Evolutionary conservation across 2,329 filamentous ascomycete genomes (phyloP).

Genomic region (Gyromitra esculenta): DNA sequence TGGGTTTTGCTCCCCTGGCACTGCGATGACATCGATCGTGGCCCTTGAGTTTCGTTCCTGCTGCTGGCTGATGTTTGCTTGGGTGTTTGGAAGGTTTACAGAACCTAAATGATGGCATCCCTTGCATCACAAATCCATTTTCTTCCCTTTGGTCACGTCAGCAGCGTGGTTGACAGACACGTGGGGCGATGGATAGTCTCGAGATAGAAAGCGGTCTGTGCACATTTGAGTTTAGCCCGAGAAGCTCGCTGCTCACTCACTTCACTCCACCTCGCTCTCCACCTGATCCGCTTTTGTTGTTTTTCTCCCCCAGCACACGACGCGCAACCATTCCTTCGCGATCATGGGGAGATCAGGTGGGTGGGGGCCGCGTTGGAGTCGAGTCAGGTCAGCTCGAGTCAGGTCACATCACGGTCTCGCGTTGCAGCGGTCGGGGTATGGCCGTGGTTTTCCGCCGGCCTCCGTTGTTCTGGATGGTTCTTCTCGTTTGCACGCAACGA

Average conservation of each 20-base stretch:
- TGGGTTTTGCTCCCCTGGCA: conserved; percentile 48
- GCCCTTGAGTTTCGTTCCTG: conserved; percentile 36
- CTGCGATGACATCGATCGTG: conserved; percentile 34
- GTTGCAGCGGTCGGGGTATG: conserved; percentile 16
- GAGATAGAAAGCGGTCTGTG: conserved; percentile 46
- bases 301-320: conserved; percentile 35
- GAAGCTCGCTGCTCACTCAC: conserved; percentile 11
- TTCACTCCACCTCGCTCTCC: background rate
- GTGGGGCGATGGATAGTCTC: conserved; percentile 31
- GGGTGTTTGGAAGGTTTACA: conserved; percentile 40
- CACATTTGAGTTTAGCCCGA: conserved; percentile 32
- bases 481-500: conserved; percentile 34
- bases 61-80: conserved; percentile 41
- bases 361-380: conserved; percentile 44
- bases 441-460: conserved; percentile 29
- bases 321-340: conserved; percentile 16
- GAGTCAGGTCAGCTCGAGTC: conserved; percentile 25
- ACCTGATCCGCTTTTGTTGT: conserved; percentile 39
- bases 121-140: conserved; percentile 42
- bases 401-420: conserved; percentile 18
- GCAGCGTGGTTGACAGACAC: conserved; percentile 49
- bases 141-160: conserved; percentile 7
- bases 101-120: conserved; percentile 34
- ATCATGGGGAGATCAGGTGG: conserved; percentile 31
- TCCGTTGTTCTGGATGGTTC: conserved; percentile 39